Conservation (phyloP, 306 rosid species). For the peach (Prunus persica) region DNA sequence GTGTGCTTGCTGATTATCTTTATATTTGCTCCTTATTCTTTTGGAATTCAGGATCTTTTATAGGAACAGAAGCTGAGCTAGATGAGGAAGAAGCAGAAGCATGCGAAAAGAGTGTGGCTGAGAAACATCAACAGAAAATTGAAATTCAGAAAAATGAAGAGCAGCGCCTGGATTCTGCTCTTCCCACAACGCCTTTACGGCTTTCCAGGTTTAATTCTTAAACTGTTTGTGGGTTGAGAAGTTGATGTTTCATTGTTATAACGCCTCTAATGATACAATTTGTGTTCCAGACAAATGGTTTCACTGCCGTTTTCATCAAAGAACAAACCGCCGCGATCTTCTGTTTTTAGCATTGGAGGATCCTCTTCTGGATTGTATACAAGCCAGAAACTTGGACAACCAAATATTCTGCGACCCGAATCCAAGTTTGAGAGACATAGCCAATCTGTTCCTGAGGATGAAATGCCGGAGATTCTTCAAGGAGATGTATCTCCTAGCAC, state of each 20-base stretch:
- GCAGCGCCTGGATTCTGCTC: slow-evolving; percentile 40
- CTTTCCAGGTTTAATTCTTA: slow-evolving; percentile 51
- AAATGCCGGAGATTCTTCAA: slow-evolving; percentile 55
- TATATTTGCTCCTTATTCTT: slow-evolving; percentile 2
- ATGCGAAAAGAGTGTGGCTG: slow-evolving; percentile 39
- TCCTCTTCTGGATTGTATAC: slow-evolving; percentile 50
- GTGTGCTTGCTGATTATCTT: not conserved
- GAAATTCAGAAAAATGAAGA: slow-evolving; percentile 57
- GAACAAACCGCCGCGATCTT: slow-evolving; percentile 63
- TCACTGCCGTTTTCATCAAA: slow-evolving; percentile 58
- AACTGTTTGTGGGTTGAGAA: slow-evolving; percentile 19
- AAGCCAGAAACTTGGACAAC: slow-evolving; percentile 52
- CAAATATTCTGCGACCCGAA: slow-evolving; percentile 42
- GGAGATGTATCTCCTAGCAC: slow-evolving; percentile 48
- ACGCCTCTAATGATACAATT: not conserved
- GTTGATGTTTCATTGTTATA: slow-evolving; percentile 15
- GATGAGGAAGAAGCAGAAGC: slow-evolving; percentile 80
- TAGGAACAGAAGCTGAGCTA: slow-evolving; percentile 45
- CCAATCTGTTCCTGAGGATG: slow-evolving; percentile 48
- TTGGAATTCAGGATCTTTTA: slow-evolving; percentile 47
- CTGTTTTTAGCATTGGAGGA: slow-evolving; percentile 49
- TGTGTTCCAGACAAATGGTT: slow-evolving; percentile 49
- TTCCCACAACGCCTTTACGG: slow-evolving; percentile 58
- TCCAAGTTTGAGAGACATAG: slow-evolving; percentile 43
- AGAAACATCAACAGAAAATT: slow-evolving; percentile 43